Base-by-base conservation (phyloP, 345 rosid species). In the Rhodomyrtus tomentosa region DNA sequence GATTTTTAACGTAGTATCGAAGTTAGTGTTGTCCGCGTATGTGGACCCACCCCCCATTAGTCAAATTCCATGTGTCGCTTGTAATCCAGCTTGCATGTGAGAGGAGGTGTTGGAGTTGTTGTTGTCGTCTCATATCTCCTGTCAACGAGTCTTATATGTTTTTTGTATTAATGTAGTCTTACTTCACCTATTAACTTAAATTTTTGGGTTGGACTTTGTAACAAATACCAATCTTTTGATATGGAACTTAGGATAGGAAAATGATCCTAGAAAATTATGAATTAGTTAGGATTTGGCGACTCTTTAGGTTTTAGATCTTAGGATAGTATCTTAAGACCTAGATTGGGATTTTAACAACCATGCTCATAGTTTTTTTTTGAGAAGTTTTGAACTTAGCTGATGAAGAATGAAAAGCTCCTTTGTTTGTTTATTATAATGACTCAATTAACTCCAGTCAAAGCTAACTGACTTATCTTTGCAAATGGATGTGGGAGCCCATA, bases 401-500 rank as follows among this genome's bases (percentile, higher is more conserved):
- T 36, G 25, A 36, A 68, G 6, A 4, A 56, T 25, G 52, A 48
- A n/a, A 16, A 9, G 8, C 38, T 21, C 82, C 45, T 40, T 45
- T 82, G 56, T 82, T 82, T 29, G 29, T 83, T 45, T 21, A 10
- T 82, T 42, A 24, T 50, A 82, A 72, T 79, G n/a, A 20, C 38
- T 36, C 50, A 55, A 68, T 87, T 21, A 62, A 40, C 36, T 40
- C 51, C 81, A 36, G 79, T 36, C 3, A 68, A 68, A 68, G 45
- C 45, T 87, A 86, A 84, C 87, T 90, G 83, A 36, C 53, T 83
- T 58, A 76, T 49, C 54, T 88, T 89, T 88, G 84, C 36, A 83
- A 53, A 83, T 90, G 93, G 94, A 91, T 68, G 82, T 89, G 80
- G 87, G 88, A 16, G 90, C 91, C 42, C 88, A 83, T 82, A 92